Percentiles rank a stretch among this genome's conserved stretches.
phyloP scores from a whole-genome alignment of 2,329 filamentous ascomycete genomes.

The Monilinia fructigena region DNA sequence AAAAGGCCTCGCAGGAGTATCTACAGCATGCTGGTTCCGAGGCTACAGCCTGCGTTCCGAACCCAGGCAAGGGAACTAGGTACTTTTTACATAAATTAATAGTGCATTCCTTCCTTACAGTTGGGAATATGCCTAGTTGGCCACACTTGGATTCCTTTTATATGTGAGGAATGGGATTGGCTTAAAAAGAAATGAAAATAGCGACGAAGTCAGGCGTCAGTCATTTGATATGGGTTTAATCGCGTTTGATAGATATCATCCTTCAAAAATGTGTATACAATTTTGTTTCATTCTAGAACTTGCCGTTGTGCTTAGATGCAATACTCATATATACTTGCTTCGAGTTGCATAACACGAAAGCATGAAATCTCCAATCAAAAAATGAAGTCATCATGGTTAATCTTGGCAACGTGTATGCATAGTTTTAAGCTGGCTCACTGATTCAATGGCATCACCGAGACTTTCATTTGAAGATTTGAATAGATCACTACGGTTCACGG shows the following conservation, averaged over 20 bases:
- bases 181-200: neutral
- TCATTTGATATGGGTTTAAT: neutral
- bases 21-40: neutral
- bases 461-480: too few species aligned
- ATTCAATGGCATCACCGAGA: too few species aligned
- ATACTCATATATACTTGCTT: too few species aligned
- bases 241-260: neutral
- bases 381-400: too few species aligned
- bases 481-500: too few species aligned
- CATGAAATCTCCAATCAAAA: too few species aligned
- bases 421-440: too few species aligned
- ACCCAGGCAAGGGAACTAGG: neutral
- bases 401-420: too few species aligned
- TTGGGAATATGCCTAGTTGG: neutral
- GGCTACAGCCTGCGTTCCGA: too few species aligned
- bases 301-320: too few species aligned
- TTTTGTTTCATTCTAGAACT: neutral
- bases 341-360: too few species aligned
- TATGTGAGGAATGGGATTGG: neutral
- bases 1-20: neutral
- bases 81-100: neutral
- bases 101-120: neutral
- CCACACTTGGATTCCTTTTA: neutral
- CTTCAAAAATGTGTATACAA: neutral
- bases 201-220: neutral